Base-by-base conservation (phyloP, 208 protist genomes). In the Crithidia brevicula region DNA sequence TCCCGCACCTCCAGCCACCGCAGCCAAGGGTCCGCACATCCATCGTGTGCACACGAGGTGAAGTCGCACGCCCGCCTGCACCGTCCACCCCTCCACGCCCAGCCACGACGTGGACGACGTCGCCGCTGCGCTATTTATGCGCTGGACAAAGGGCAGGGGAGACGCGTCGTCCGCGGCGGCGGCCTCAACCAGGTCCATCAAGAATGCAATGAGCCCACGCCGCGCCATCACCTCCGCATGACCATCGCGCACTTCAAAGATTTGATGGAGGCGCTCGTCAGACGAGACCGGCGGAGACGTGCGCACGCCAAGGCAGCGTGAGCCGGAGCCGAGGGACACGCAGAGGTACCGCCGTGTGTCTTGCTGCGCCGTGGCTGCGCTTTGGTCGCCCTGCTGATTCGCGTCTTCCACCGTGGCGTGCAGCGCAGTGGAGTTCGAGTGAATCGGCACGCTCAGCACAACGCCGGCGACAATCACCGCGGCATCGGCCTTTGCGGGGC, bases 191-290 rank as follows among this genome's bases (percentile, higher is more conserved):
- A 74, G 79, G 18, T 86, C 75, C 5, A 92, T 66, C 22, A 96
- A 34, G 79, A 90, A 93, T 0, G 81, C 82, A 2, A 94, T 52
- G 51, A 94, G 85, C 8, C 78, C 86, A 25, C 91, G 86, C 15
- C 87, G 70, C 15, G 89, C 86, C 83, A 97, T 83, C 34, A 95
- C 89, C 72, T 97, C 89, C 3, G 92, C 92, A 61, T 97, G 92
- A 9, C 92, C 89, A 60, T 97, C 92, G 23, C 75, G 72, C 46
- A 95, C 23, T 15, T 77, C 31, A 4, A 86, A 68, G 13, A 62
- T 33, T 4, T 43, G 46, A 59, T 77, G 59, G 42, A 53, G 0
- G 22, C n/a, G 20, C 22, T 45, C 57, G 15, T 45, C 38, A 4
- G 20, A 27, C 8, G 23, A 34, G 27, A 20, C 36, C 15, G 25